A percentile compares a stretch with the other conserved stretches of the same genome.
Evolutionary conservation across 176 grass and related monocot genomes (phyloP).

Genomic region (Alopecurus myosuroides): DNA sequence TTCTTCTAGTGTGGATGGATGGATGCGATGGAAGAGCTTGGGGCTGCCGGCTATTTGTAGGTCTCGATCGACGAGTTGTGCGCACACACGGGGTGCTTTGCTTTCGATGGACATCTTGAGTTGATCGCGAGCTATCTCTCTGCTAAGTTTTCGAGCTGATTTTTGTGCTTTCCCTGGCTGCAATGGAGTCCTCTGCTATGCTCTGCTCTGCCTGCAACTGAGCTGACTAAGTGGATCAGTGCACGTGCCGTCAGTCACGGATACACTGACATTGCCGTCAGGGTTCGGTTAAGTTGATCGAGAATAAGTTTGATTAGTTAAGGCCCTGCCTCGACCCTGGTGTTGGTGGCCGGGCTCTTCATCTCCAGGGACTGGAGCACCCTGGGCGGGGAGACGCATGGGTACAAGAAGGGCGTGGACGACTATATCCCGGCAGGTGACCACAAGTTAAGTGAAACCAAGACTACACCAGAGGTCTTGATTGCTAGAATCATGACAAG

Average conservation of each 20-base stretch:
- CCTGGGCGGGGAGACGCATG: no score
- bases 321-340: no score
- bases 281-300: background rate
- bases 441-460: no score
- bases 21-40: background rate
- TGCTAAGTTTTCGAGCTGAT: conserved; percentile 5
- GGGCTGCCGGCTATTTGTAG: conserved; percentile 46
- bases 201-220: conserved; percentile 4
- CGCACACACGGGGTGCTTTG: no score
- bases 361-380: no score
- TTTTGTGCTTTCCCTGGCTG: conserved; percentile 21
- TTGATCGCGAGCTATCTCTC: background rate
- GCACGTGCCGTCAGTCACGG: background rate
- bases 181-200: conserved; percentile 18
- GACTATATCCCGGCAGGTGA: no score
- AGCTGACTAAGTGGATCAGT: background rate
- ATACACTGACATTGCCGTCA: background rate
- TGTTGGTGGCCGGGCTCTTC: no score
- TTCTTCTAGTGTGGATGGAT: background rate
- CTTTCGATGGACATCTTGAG: conserved; percentile 39
- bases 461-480: no score
- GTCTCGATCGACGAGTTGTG: conserved; percentile 21
- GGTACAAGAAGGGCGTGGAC: no score
- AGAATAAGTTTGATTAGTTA: background rate
- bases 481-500: no score